Evolutionary conservation across 805 yeast genomes (phyloP).

Genomic region (Ogataea ramenticola): DNA sequence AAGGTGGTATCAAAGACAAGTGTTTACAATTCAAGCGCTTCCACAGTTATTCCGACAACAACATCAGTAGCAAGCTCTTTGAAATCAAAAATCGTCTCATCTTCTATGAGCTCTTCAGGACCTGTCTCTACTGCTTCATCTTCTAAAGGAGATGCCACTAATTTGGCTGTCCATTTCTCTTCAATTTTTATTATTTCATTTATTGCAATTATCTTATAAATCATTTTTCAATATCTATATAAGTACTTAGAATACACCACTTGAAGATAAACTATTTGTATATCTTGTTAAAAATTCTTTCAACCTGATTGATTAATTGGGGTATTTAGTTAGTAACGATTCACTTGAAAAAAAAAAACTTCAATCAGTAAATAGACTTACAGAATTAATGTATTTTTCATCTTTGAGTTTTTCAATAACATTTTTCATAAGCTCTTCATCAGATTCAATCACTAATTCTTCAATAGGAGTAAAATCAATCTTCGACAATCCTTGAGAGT

Average conservation of each 20-base stretch:
- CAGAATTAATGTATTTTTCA: too few species aligned
- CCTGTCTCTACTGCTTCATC: conserved; percentile 1
- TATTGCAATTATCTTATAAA: background rate
- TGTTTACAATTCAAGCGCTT: background rate
- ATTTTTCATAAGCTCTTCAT: background rate
- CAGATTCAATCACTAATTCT: background rate
- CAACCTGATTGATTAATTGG: too few species aligned
- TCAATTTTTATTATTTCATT: background rate
- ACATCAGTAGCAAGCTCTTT: background rate
- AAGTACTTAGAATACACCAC: too few species aligned
- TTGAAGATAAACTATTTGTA: too few species aligned
- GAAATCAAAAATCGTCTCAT: background rate
- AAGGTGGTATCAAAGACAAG: background rate
- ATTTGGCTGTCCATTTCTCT: background rate
- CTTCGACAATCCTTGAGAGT: too few species aligned
- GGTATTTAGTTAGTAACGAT: too few species aligned
- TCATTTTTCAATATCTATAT: too few species aligned
- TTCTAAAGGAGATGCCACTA: background rate
- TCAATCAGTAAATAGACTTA: too few species aligned
- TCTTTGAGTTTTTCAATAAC: background rate
- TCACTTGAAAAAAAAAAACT: too few species aligned
- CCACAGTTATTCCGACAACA: background rate
- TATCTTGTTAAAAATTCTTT: too few species aligned
- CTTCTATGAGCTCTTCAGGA: background rate
- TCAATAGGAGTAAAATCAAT: too few species aligned